Evolutionary conservation across 805 yeast genomes (phyloP).

Genomic region (Pichia pseudocactophila): DNA sequence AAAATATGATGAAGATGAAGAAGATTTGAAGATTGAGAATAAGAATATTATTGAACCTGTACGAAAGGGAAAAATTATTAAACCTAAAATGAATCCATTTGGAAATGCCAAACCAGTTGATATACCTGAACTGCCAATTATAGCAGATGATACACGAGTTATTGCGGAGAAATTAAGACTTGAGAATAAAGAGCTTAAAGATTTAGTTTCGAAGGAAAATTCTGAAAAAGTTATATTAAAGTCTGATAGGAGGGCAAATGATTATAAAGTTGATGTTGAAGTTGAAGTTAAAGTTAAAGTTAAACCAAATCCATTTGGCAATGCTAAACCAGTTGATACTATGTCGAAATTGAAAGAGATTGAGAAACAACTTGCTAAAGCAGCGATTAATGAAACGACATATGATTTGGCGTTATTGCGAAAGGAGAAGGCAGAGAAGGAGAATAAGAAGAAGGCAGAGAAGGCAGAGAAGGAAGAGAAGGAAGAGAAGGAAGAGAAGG

Average conservation of each 20-base stretch:
- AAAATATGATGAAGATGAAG: constrained; percentile 23
- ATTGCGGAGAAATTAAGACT: constrained; percentile 5
- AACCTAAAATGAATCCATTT: constrained; percentile 50
- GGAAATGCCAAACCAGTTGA: constrained; percentile 69
- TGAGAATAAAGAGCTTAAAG: not conserved
- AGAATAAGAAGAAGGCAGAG: too few relatives aligned
- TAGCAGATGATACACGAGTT: constrained; percentile 11
- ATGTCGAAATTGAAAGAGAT: constrained; percentile 54
- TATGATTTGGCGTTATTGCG: constrained; percentile 19
- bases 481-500: not conserved
- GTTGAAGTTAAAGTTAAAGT: constrained; percentile 14
- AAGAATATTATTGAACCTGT: constrained; percentile 1
- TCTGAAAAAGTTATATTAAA: constrained; percentile 2
- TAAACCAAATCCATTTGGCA: constrained; percentile 68
- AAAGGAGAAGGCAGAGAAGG: not conserved
- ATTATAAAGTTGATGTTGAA: not conserved
- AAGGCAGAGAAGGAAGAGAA: constrained; percentile 1
- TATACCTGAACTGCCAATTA: constrained; percentile 11
- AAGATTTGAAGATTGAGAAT: constrained; percentile 15
- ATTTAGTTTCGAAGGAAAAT: constrained; percentile 4
- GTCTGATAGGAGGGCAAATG: not conserved
- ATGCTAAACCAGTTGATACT: constrained; percentile 80
- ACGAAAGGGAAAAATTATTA: not conserved
- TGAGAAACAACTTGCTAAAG: constrained; percentile 37
- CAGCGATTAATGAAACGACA: constrained; percentile 39